Conservation (phyloP, 345 rosid genomes). For the Eucalyptus curtisii region DNA sequence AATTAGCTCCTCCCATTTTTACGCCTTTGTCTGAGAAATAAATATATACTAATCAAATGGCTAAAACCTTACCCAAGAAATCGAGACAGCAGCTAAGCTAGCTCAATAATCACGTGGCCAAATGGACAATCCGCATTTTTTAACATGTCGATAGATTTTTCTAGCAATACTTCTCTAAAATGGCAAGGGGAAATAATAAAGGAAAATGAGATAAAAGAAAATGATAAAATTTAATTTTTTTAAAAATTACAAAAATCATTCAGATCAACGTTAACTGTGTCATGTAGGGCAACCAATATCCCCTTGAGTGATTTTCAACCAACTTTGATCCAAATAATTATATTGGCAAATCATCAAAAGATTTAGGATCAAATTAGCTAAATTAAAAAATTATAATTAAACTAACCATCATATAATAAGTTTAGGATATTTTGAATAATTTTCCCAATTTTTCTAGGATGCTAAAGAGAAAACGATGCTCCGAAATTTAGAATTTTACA, state of each 20-base stretch:
- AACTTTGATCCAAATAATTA: accelerated
- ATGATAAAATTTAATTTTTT: too few species aligned
- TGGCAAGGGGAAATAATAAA: not conserved
- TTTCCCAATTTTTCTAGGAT: not conserved
- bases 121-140: not conserved
- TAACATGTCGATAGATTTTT: too few species aligned
- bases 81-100: not conserved
- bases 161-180: not conserved
- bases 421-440: not conserved
- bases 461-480: not conserved
- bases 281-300: accelerated
- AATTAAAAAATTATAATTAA: too few species aligned
- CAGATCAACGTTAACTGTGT: accelerated
- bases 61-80: not conserved
- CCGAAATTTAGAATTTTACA: not conserved
- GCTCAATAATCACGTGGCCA: not conserved
- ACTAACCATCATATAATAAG: too few species aligned
- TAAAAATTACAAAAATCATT: not conserved
- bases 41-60: not conserved
- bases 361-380: too few species aligned
- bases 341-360: not conserved
- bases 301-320: accelerated
- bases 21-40: not conserved
- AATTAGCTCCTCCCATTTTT: not conserved
- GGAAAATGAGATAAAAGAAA: too few species aligned